Conservation (phyloP, 306 rosid species). For the Cicer chorassanicum region DNA sequence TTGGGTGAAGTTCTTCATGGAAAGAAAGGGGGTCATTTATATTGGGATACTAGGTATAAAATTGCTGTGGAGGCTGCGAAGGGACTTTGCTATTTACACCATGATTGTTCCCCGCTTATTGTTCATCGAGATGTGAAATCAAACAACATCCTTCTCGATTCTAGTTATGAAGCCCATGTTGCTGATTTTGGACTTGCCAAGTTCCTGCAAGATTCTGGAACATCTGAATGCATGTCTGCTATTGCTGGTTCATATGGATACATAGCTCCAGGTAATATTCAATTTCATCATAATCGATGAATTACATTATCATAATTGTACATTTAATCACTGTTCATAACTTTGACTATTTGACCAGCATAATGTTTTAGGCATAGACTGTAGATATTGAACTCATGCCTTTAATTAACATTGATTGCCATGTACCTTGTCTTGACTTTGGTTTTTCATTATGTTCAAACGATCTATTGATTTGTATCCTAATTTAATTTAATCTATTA, state of each 20-base stretch:
- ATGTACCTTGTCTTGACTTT: constrained; percentile 48
- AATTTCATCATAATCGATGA: constrained; percentile 27
- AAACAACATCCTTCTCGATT: constrained; percentile 91
- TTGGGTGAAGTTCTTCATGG: constrained; percentile 96
- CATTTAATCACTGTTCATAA: constrained; percentile 34
- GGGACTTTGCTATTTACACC: constrained; percentile 97
- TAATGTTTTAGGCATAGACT: constrained; percentile 41
- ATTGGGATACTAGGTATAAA: constrained; percentile 89
- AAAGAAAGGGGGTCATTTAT: constrained; percentile 93
- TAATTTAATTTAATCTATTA: constrained; percentile 8
- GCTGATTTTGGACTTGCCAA: constrained; percentile 99
- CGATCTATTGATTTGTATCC: constrained; percentile 25
- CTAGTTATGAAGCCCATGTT: constrained; percentile 89
- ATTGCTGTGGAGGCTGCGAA: constrained; percentile 95
- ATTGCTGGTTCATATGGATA: constrained; percentile 99
- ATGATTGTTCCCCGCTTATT: constrained; percentile 92
- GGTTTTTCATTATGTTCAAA: constrained; percentile 19
- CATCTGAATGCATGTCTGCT: constrained; percentile 98
- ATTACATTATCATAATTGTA: constrained; percentile 38
- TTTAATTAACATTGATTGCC: constrained; percentile 40
- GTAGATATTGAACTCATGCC: constrained; percentile 41
- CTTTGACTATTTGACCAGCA: constrained; percentile 43
- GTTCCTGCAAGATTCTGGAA: constrained; percentile 96
- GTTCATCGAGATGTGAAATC: constrained; percentile 96
- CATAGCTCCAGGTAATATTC: constrained; percentile 87